phyloP scores from a whole-genome alignment of 2,329 filamentous ascomycete genomes.

The Aspergillus hiratsukae region DNA sequence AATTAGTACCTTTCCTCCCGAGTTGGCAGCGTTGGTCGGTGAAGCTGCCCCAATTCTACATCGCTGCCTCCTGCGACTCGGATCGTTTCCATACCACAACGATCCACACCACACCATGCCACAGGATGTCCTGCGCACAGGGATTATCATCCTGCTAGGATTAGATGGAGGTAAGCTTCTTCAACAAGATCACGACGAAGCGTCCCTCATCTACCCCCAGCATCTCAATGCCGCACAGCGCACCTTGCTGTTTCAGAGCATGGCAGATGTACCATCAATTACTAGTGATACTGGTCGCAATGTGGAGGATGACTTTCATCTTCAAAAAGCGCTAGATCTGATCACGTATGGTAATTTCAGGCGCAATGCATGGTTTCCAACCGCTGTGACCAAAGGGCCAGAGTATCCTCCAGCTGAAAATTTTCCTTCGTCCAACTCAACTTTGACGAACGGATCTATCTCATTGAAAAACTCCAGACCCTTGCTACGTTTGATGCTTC shows the following conservation, averaged over 20 bases:
- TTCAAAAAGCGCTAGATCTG: background rate
- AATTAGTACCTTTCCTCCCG: background rate
- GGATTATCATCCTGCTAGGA: background rate
- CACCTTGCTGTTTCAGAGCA: background rate
- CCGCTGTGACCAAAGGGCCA: background rate
- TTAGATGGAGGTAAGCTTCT: background rate
- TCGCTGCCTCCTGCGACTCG: background rate
- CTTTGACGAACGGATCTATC: background rate
- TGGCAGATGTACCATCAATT: background rate
- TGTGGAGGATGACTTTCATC: background rate
- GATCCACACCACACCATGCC: background rate
- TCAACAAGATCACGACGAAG: background rate
- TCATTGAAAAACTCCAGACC: background rate
- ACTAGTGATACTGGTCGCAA: background rate
- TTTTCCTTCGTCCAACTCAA: background rate
- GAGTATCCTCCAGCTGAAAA: background rate
- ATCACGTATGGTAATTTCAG: background rate
- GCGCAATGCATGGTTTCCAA: background rate
- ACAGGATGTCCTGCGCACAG: background rate
- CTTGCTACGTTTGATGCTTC: background rate
- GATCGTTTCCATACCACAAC: constrained; percentile 2
- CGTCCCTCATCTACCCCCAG: background rate
- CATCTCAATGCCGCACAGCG: background rate
- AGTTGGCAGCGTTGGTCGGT: background rate
- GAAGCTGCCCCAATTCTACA: background rate